These are phyloP conservation scores for Diophrys appendiculata DNA, from an alignment of 73 alveolate species.

Conservation along the genomic window DNA sequence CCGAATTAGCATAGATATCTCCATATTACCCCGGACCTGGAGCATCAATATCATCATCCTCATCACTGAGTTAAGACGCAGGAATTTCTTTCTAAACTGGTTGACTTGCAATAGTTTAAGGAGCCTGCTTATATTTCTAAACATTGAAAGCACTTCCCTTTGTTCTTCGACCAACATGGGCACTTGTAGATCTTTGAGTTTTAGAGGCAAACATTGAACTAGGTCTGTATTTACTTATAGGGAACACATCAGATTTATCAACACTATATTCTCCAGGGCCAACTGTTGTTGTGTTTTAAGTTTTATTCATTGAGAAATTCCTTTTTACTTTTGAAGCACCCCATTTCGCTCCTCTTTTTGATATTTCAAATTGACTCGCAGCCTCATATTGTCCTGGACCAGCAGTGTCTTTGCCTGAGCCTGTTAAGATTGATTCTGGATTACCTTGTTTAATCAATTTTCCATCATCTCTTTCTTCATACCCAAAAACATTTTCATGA, in stretches of 20 bases:
- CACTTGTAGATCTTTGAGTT: slow-evolving; percentile 34
- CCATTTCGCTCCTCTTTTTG: slow-evolving; percentile 61
- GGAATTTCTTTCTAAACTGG: neutral
- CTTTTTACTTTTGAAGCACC: slow-evolving; percentile 25
- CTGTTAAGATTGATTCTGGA: slow-evolving; percentile 56
- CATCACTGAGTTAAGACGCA: slow-evolving; percentile 15
- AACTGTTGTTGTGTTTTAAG: slow-evolving; percentile 28
- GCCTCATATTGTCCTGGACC: slow-evolving; percentile 81
- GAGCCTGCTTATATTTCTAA: neutral
- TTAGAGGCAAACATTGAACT: slow-evolving; percentile 64
- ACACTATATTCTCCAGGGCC: slow-evolving; percentile 77
- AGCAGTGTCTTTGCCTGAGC: slow-evolving; percentile 50
- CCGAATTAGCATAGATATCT: slow-evolving; percentile 25
- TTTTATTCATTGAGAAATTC: slow-evolving; percentile 4
- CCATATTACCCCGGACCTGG: slow-evolving; percentile 81
- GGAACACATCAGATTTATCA: slow-evolving; percentile 64
- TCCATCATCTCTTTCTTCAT: slow-evolving; percentile 62
- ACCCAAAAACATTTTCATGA: slow-evolving; percentile 72
- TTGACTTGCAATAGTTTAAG: slow-evolving; percentile 8
- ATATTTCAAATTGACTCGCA: slow-evolving; percentile 1
- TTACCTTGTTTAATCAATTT: slow-evolving; percentile 60
- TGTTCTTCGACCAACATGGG: slow-evolving; percentile 12
- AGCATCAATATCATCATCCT: slow-evolving; percentile 50
- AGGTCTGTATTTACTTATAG: slow-evolving; percentile 70
- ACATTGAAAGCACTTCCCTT: neutral